These are phyloP conservation scores for Fraxinus platypoda DNA, from an alignment of 305 asterid genomes.

Conservation along the genomic window DNA sequence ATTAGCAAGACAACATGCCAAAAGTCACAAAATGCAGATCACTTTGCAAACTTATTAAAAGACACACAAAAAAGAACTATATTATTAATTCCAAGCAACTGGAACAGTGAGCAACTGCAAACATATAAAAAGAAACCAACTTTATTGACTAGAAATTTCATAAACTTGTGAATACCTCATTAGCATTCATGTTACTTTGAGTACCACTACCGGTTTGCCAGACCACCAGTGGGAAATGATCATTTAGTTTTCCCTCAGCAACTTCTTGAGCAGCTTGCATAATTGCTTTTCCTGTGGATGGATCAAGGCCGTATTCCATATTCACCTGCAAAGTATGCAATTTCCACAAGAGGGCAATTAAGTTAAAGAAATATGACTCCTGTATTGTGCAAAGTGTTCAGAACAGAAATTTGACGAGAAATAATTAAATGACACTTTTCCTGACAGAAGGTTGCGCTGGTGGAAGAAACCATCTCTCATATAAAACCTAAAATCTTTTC, in stretches of 20 bases:
- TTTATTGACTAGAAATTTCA: background rate
- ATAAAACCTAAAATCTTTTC: background rate
- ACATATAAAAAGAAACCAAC: background rate
- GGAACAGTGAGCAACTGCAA: conserved; percentile 3
- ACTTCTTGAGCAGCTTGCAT: conserved; percentile 99
- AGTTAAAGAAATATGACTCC: background rate
- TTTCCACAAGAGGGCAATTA: background rate
- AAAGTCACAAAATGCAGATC: background rate
- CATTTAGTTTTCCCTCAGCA: conserved; percentile 82
- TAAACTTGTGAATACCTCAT: conserved; percentile 58
- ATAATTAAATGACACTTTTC: background rate
- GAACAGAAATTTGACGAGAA: background rate
- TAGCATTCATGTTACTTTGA: conserved; percentile 98
- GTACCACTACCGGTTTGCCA: conserved; percentile 99
- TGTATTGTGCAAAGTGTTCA: background rate
- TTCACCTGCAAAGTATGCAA: conserved; percentile 57
- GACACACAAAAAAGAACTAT: background rate
- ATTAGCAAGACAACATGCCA: background rate
- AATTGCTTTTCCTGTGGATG: conserved; percentile 79
- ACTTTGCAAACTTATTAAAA: background rate
- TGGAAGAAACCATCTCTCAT: background rate
- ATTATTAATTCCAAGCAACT: conserved; percentile 12
- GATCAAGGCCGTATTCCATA: conserved; percentile 93
- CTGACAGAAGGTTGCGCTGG: background rate
- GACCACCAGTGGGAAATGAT: conserved; percentile 94